Base-by-base conservation (phyloP, 1,284 basidiomycete species). In the Microbotryum silenes-acaulis region DNA sequence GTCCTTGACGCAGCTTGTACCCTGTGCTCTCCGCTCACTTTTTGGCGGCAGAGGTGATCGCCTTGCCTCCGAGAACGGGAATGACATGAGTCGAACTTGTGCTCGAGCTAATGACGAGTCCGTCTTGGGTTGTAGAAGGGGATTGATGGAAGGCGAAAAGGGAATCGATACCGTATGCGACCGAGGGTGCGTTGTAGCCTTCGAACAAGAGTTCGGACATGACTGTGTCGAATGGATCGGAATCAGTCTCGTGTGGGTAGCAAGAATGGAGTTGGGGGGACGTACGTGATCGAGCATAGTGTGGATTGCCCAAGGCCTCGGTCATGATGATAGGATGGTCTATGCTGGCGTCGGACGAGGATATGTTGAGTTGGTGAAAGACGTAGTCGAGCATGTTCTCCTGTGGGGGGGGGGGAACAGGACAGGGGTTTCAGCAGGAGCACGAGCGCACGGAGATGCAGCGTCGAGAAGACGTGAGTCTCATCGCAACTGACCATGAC, bases 191-290 rank as follows among this genome's bases (percentile, higher is more conserved):
- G 20, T 82, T 82, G 74, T 98, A 99, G 53, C 86, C 83, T 78
- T 99, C 96, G 73, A 99, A 99, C 75, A 98, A 83, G 27, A 99
- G 83, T 74, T 99, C 96, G 1, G 92, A 93, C 29, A 92, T 96
- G 63, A 96, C 89, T 89, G 71, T 10, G 18, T 21, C 12, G 16
- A 37, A 52, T 2, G 23, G 18, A 4, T 51, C 45, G 29, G 2
- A 3, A 58, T 45, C 37, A 33, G 51, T 10, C 27, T 6, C 52
- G 31, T 50, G 49, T 37, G 58, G 14, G 42, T 37, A 23, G 12
- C 25, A 27, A 25, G 27, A 31, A 20, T 6, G 4, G 45, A 27
- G 50, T 50, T 10, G 29, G 23, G n/a, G 23, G 33, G 42, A 63
- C 64, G 70, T 18, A 74, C 61, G 56, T 50, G 56, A 48, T 74